Base-by-base conservation (phyloP, 208 protist species). In the Trypanosoma vivax region DNA sequence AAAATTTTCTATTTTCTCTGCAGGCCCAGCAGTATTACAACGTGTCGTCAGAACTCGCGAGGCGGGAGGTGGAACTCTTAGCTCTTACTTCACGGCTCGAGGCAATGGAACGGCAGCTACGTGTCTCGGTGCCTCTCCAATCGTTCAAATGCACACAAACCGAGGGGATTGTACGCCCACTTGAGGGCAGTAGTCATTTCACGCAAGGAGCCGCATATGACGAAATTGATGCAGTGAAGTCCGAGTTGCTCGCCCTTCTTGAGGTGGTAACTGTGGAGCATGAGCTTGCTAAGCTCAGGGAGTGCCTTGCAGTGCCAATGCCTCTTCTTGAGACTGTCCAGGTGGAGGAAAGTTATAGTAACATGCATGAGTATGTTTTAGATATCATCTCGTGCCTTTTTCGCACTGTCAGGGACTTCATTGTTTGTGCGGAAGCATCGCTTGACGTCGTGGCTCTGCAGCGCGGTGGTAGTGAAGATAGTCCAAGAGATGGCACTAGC, bases 21-120 rank as follows among this genome's bases (percentile, higher is more conserved):
- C 78, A 85, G 54, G 73, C 77, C 18, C 73, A 87, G 41, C 80
- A 89, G 63, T 87, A 79, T 34, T 81, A 92, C 65, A 63, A 69
- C 31, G 63, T 92, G n/a, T 74, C 74, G 29, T 55, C 66, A 2
- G 73, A 86, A 64, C 67, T 92, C 6, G 73, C 85, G 5, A 63
- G 66, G 14, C 65, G 69, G 3, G 79, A 83, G 52, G 60, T 64
- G 37, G 74, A 84, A 35, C 16, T 64, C 7, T 49, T 70, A 5
- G 34, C 46, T 34, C 59, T 83, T 34, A 47, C 47, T 2, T 48
- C 45, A n/a, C 63, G 69, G 21, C 43, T 84, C 30, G 71, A 79
- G 18, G 56, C 63, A 33, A 38, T 74, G 14, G 61, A 83, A 47
- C 50, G 51, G 24, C 39, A 57, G 33, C 34, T 65, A 24, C 41